A percentile compares a stretch with the other conserved stretches of the same genome.
Conservation (phyloP, 208 protist genomes). For the Leishmania braziliensis region DNA sequence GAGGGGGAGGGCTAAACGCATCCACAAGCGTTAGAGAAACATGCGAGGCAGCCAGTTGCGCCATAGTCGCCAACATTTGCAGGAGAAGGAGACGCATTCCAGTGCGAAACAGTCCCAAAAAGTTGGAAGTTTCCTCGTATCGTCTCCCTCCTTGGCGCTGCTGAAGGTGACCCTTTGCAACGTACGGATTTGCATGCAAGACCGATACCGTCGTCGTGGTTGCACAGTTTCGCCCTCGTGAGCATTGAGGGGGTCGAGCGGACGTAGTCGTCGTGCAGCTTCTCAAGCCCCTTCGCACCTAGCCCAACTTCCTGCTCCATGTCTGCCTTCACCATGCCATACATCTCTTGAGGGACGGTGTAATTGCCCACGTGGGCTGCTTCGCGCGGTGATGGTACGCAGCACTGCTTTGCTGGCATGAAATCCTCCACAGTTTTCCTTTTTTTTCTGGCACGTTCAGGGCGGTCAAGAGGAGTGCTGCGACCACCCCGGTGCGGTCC, state of each 20-base stretch:
- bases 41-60: not conserved
- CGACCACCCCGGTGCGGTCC: slow-evolving; percentile 49
- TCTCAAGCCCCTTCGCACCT: slow-evolving; percentile 14
- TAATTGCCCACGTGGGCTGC: slow-evolving; percentile 15
- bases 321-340: slow-evolving; percentile 32
- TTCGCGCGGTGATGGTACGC: slow-evolving; percentile 10
- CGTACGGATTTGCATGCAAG: not conserved
- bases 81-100: not conserved
- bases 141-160: not conserved
- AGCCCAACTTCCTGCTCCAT: slow-evolving; percentile 44
- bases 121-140: not conserved
- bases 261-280: slow-evolving; percentile 32
- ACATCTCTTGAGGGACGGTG: slow-evolving; percentile 21
- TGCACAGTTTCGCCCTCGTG: not conserved
- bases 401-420: slow-evolving; percentile 33
- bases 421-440: slow-evolving; percentile 46
- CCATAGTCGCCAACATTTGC: not conserved
- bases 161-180: not conserved
- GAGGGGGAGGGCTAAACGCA: not conserved
- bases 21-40: not conserved
- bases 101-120: not conserved
- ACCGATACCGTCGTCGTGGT: not conserved
- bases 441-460: slow-evolving; percentile 35
- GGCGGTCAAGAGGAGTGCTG: slow-evolving; percentile 44
- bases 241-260: slow-evolving; percentile 9